These are phyloP conservation scores for Plasmopara halstedii DNA, from an alignment of 352 stramenopile genomes.

Conservation along the genomic window DNA sequence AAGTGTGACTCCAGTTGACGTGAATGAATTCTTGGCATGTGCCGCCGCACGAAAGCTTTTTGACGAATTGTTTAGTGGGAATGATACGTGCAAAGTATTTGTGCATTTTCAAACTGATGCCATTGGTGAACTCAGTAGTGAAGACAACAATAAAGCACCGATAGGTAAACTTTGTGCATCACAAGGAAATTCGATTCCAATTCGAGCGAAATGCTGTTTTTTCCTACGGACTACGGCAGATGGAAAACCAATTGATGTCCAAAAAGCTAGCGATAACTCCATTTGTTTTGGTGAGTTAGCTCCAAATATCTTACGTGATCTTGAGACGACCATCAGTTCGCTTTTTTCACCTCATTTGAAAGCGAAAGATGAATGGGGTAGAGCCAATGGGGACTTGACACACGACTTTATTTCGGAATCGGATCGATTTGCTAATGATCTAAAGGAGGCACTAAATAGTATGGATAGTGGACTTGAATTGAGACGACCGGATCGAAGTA, in stretches of 20 bases:
- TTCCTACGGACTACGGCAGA: conserved; percentile 67
- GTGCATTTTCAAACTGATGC: conserved; percentile 48
- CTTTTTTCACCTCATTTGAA: conserved; percentile 91
- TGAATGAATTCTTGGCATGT: conserved; percentile 59
- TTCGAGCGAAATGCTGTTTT: conserved; percentile 79
- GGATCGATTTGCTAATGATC: conserved; percentile 89
- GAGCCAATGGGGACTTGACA: conserved; percentile 89
- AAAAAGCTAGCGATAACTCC: conserved; percentile 70
- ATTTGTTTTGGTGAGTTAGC: conserved; percentile 82
- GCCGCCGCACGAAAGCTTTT: conserved; percentile 52
- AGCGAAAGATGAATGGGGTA: conserved; percentile 93
- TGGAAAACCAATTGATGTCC: conserved; percentile 60
- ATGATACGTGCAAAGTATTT: conserved; percentile 69
- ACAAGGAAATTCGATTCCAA: conserved; percentile 56
- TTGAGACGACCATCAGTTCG: conserved; percentile 72
- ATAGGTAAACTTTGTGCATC: conserved; percentile 54
- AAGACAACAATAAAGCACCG: conserved; percentile 7
- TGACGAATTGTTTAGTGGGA: conserved; percentile 64
- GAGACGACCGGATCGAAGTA: conserved; percentile 73
- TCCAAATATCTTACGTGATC: conserved; percentile 71
- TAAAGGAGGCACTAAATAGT: conserved; percentile 93
- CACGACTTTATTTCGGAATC: conserved; percentile 92
- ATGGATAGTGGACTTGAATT: conserved; percentile 94
- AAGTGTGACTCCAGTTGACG: conserved; percentile 36
- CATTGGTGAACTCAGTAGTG: conserved; percentile 3